These are phyloP conservation scores for Neopestalotiopsis sp. DNA, from an alignment of 2,329 filamentous ascomycete species.

Conservation along the genomic window DNA sequence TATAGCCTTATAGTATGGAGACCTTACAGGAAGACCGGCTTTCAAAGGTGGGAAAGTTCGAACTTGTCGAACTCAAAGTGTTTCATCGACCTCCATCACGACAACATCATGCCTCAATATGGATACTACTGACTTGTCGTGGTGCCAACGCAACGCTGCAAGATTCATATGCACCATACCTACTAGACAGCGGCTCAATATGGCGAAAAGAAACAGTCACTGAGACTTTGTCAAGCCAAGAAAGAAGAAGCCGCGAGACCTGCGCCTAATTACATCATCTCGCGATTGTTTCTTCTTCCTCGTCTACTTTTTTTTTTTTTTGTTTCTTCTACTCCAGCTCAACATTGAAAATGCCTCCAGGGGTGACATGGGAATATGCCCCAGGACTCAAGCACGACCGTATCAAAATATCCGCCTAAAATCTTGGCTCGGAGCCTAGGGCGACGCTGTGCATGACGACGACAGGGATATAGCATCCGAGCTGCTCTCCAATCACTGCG, in stretches of 20 bases:
- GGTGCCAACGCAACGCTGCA: not conserved
- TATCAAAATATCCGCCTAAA: slow-evolving; percentile 10
- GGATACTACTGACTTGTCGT: not conserved
- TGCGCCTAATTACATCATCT: not conserved
- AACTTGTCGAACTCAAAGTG: slow-evolving; percentile 1
- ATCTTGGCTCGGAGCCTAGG: slow-evolving; percentile 5
- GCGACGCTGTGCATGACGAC: not conserved
- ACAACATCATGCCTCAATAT: not conserved
- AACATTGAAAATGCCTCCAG: not conserved
- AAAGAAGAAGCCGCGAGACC: not conserved
- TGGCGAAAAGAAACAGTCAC: not conserved
- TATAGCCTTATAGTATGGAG: not conserved
- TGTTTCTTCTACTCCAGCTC: not conserved
- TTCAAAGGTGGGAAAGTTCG: not conserved
- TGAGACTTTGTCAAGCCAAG: not conserved
- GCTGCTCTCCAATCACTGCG: not conserved
- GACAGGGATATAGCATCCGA: slow-evolving; percentile 1
- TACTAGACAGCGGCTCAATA: not conserved
- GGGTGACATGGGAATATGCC: not conserved
- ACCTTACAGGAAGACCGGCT: not conserved
- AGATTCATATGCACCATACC: not conserved
- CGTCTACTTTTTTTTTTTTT: no score
- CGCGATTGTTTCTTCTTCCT: not conserved
- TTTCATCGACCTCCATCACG: slow-evolving; percentile 2
- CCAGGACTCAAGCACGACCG: no score